These are phyloP conservation scores for Dichotomopilus funicola DNA, from an alignment of 2,329 filamentous ascomycete genomes.

Conservation along the genomic window DNA sequence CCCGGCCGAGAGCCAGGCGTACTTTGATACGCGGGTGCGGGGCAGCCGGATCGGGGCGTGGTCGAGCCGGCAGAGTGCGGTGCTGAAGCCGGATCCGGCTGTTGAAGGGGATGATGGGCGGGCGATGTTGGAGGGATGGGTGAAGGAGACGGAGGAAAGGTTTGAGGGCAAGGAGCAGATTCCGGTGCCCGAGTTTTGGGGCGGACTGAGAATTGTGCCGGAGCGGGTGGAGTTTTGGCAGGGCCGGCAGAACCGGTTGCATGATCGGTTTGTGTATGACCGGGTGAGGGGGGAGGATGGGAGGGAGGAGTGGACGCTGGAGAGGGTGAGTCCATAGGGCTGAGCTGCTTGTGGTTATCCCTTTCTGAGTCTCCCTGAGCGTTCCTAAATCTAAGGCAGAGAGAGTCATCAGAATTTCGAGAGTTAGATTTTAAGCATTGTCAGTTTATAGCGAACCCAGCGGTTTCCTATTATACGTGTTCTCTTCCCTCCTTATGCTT, in stretches of 20 bases:
- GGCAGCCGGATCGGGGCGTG: slow-evolving; percentile 85
- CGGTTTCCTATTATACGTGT: too few species aligned
- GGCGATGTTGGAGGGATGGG: slow-evolving; percentile 67
- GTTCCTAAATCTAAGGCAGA: too few species aligned
- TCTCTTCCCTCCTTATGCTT: too few species aligned
- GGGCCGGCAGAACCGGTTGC: slow-evolving; percentile 79
- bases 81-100: slow-evolving; percentile 46
- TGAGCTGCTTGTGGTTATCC: not conserved
- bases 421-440: too few species aligned
- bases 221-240: slow-evolving; percentile 94
- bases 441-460: too few species aligned
- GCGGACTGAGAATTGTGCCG: slow-evolving; percentile 78
- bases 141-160: slow-evolving; percentile 65
- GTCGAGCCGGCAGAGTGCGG: slow-evolving; percentile 83
- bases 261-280: slow-evolving; percentile 88
- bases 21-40: slow-evolving; percentile 63
- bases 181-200: slow-evolving; percentile 91
- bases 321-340: slow-evolving; percentile 64
- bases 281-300: slow-evolving; percentile 46
- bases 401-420: too few species aligned
- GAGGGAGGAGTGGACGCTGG: slow-evolving; percentile 54
- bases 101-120: slow-evolving; percentile 57
- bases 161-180: slow-evolving; percentile 75
- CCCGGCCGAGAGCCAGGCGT: slow-evolving; percentile 63
- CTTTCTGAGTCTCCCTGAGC: too few species aligned